Evolutionary conservation across 2,329 filamentous ascomycete genomes (phyloP), one percentile per base, ranked within the genome.

Genomic region (Dryadomyces quercivorus): DNA sequence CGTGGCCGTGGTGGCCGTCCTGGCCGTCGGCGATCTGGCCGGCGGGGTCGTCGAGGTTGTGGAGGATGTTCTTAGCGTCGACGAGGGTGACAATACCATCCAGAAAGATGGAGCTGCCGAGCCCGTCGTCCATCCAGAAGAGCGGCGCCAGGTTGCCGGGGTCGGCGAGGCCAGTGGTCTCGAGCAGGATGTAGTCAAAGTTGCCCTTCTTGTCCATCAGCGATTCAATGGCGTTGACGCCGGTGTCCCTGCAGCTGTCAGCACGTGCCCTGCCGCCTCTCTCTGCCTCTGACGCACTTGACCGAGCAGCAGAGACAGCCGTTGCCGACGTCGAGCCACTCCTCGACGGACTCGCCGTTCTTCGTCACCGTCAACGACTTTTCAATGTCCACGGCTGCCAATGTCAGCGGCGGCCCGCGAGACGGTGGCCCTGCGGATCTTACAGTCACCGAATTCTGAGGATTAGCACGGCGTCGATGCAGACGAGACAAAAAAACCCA

Each of bases 301-400:
- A 97, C 91, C 3, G 90, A 95, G 71, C 93, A 98, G 72, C 93
- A 98, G 61, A 98, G 90, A 67, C 93, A 98, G 59, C 93, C 93
- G 62, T 98, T 98, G 52, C 88, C 90, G 53, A 98, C 82, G 58
- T 96, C 91, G 31, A 98, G 81, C 88, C 94, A 98, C 73, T 95
- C 90, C 65, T 93, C 85, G 7, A 92, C 87, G 64, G 89, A 80
- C 64, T 92, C 81, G 43, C 83, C 86, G 56, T 85, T 86, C 65
- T 91, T 84, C 66, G 85, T 95, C 61, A 98, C 84, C 0, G 92
- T 97, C 58, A 98, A 76, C 46, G 90, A 91, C 67, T 95, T 96
- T 68, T 98, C 93, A 60, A 98, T 95, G 64, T 97, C 92, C 62
- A 90, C 78, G 54, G 92, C 88, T 91, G 56, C n/a, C 34, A 5